phyloP scores from a whole-genome alignment of 345 rosid species.

The Aquilaria malaccensis region DNA sequence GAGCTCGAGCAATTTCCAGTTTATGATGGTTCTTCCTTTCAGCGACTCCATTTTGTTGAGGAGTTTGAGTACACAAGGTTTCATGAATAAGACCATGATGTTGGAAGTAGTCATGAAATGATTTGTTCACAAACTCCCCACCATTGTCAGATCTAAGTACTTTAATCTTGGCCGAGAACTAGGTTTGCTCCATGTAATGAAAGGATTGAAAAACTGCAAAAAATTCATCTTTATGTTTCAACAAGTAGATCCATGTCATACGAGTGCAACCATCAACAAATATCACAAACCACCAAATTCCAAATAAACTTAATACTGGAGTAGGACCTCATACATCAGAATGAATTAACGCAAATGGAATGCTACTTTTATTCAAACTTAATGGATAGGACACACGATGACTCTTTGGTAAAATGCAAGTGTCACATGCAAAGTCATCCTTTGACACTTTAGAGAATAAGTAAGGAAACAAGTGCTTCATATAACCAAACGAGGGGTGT shows the following conservation, averaged over 20 bases:
- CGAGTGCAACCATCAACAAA: slow-evolving; percentile 4
- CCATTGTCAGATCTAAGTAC: neutral
- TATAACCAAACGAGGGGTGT: neutral
- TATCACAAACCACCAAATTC: neutral
- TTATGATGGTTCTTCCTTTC: neutral
- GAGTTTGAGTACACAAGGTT: neutral
- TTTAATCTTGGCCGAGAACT: too few species aligned
- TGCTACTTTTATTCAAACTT: neutral
- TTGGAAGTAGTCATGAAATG: neutral
- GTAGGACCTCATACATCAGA: neutral
- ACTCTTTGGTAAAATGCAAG: too few species aligned
- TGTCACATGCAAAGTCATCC: neutral
- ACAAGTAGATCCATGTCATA: neutral
- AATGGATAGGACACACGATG: too few species aligned
- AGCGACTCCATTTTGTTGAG: neutral
- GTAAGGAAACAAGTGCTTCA: slow-evolving; percentile 1
- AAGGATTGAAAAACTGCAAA: neutral
- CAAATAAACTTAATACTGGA: neutral
- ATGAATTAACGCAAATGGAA: neutral
- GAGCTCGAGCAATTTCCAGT: neutral
- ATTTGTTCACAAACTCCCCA: neutral
- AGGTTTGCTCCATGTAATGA: neutral
- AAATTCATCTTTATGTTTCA: slow-evolving; percentile 2
- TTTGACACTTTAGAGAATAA: slow-evolving; percentile 1
- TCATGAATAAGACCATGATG: neutral